A percentile compares a stretch with the other conserved stretches of the same genome.
These are phyloP conservation scores for Wickerhamiella spandovensis DNA, from an alignment of 805 yeast genomes.

Conservation along the genomic window DNA sequence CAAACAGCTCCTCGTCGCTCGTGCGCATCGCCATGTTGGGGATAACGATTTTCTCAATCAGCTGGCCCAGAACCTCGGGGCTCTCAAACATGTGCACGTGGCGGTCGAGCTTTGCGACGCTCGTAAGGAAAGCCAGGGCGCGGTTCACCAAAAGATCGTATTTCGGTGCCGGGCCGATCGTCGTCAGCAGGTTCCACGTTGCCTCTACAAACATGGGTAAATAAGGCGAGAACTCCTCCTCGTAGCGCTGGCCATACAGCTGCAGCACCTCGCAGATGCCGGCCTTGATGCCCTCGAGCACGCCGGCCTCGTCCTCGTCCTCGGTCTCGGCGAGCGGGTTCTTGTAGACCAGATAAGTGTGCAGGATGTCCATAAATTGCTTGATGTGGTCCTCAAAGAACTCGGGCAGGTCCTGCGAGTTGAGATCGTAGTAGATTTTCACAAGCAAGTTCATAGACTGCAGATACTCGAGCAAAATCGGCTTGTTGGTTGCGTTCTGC, in stretches of 20 bases:
- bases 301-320: constrained; percentile 55
- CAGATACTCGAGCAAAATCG: constrained; percentile 32
- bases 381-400: constrained; percentile 85
- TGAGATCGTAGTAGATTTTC: constrained; percentile 82
- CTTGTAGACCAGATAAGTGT: constrained; percentile 58
- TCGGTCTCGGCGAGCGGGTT: constrained; percentile 43
- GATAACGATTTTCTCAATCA: constrained; percentile 69
- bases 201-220: constrained; percentile 68
- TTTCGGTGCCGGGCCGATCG: constrained; percentile 55
- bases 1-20: constrained; percentile 82
- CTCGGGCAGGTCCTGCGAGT: constrained; percentile 97
- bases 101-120: constrained; percentile 58
- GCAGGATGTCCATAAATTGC: constrained; percentile 65
- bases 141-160: constrained; percentile 76
- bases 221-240: constrained; percentile 75
- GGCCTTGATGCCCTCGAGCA: constrained; percentile 59
- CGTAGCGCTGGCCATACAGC: constrained; percentile 79
- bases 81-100: constrained; percentile 49
- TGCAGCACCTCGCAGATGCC: constrained; percentile 75
- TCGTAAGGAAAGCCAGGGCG: constrained; percentile 67
- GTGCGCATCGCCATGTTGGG: constrained; percentile 83
- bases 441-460: constrained; percentile 42
- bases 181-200: constrained; percentile 63
- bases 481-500: constrained; percentile 31
- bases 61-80: constrained; percentile 53